These are phyloP conservation scores for Magnusiomyces tetraspermus DNA, from an alignment of 1,139 yeast species.

Conservation along the genomic window DNA sequence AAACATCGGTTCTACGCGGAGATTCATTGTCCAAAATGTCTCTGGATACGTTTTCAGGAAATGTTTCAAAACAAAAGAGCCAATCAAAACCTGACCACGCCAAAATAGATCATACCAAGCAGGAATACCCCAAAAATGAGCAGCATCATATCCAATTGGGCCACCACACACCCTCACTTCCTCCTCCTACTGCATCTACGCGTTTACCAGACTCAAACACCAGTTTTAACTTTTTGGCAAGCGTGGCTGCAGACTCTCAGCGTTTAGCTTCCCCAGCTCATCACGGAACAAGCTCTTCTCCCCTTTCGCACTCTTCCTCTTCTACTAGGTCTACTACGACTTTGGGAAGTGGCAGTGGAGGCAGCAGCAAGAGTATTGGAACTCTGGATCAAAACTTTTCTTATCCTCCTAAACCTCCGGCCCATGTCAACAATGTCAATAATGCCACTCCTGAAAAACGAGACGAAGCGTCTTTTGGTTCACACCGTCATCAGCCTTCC, in stretches of 20 bases:
- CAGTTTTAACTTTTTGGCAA: constrained; percentile 10
- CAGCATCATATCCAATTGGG: not conserved
- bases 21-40: constrained; percentile 15
- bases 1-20: constrained; percentile 14
- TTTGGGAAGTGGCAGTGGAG: not conserved
- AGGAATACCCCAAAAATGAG: too few relatives aligned
- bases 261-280: not conserved
- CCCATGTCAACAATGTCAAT: not conserved
- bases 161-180: not conserved
- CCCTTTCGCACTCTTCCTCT: not conserved
- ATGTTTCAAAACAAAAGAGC: too few relatives aligned
- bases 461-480: not conserved
- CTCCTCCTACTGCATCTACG: too few relatives aligned
- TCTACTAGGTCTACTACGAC: not conserved
- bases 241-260: constrained; percentile 10
- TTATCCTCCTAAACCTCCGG: not conserved
- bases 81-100: too few relatives aligned
- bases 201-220: not conserved
- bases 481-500: too few relatives aligned
- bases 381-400: not conserved
- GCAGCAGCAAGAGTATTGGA: not conserved
- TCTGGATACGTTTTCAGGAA: constrained; percentile 9
- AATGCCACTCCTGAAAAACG: not conserved
- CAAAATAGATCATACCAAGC: too few relatives aligned
- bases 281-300: not conserved